phyloP scores from a whole-genome alignment of 257 asterid species.

The Solanum gandarillasii region DNA sequence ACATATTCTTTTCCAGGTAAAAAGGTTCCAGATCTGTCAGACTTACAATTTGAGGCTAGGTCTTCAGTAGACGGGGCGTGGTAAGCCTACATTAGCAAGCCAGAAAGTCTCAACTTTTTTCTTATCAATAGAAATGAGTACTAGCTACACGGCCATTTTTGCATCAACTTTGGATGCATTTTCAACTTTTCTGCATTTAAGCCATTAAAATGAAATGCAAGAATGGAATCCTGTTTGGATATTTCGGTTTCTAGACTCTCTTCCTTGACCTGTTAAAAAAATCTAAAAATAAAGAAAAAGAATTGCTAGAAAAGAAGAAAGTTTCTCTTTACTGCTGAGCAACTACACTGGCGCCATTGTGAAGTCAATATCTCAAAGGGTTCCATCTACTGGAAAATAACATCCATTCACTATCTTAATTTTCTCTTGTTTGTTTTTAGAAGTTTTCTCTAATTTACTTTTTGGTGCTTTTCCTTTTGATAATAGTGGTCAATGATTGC shows the following conservation, averaged over 20 bases:
- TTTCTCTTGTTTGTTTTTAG: background rate
- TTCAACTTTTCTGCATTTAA: background rate
- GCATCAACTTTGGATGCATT: background rate
- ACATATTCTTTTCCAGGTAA: slow-evolving; percentile 25
- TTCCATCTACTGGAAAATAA: background rate
- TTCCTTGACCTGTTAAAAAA: background rate
- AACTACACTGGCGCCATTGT: background rate
- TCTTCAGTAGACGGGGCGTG: slow-evolving; percentile 82
- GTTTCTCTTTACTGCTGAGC: background rate
- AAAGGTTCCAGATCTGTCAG: slow-evolving; percentile 30
- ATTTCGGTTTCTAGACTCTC: background rate
- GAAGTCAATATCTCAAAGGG: background rate
- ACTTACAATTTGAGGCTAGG: slow-evolving; percentile 72
- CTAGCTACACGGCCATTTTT: background rate
- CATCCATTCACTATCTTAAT: background rate
- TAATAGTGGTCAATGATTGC: background rate
- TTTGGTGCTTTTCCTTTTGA: background rate
- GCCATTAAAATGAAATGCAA: background rate
- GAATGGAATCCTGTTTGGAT: background rate
- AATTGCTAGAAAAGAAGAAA: background rate
- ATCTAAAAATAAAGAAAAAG: background rate
- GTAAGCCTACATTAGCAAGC: slow-evolving; percentile 26
- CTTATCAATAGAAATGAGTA: background rate
- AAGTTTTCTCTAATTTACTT: background rate
- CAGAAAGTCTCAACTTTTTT: background rate